phyloP scores from a whole-genome alignment of 2,329 filamentous ascomycete species.

The Ophidiomyces ophidiicola region DNA sequence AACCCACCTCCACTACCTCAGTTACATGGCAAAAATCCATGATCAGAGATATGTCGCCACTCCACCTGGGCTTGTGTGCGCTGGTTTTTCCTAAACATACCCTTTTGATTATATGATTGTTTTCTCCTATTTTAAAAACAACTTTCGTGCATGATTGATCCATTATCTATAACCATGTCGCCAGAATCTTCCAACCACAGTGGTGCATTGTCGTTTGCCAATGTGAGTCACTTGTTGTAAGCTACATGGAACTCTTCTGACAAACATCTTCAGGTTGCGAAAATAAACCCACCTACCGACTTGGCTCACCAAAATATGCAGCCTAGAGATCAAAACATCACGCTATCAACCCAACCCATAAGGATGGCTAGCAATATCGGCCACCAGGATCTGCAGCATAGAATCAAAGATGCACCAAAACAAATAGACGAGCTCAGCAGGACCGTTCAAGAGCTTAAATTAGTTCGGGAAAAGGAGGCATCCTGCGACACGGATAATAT shows the following conservation, averaged over 20 bases:
- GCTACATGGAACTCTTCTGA: background rate
- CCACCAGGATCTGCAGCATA: background rate
- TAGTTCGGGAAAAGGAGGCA: conserved; percentile 23
- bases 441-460: conserved; percentile 25
- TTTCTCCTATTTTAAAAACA: conserved; percentile 10
- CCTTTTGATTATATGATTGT: conserved; percentile 24
- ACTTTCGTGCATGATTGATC: conserved; percentile 16
- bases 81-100: conserved; percentile 30
- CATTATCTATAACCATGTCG: conserved; percentile 6
- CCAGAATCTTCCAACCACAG: conserved; percentile 20
- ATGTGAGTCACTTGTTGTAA: conserved; percentile 41
- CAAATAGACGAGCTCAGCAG: conserved; percentile 22
- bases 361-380: background rate
- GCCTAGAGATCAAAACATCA: background rate
- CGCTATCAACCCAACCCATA: background rate
- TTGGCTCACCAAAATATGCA: background rate
- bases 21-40: conserved; percentile 33
- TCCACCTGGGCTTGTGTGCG: conserved; percentile 34
- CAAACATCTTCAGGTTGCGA: conserved; percentile 4
- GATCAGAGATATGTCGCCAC: conserved; percentile 35
- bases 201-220: conserved; percentile 56
- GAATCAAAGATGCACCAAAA: conserved; percentile 15
- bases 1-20: conserved; percentile 17
- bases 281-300: conserved; percentile 1
- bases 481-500: conserved; percentile 20